Evolutionary conservation across 352 stramenopile species (phyloP), one percentile per base, ranked within the genome.

Genomic region (Blastocystis sp.): DNA sequence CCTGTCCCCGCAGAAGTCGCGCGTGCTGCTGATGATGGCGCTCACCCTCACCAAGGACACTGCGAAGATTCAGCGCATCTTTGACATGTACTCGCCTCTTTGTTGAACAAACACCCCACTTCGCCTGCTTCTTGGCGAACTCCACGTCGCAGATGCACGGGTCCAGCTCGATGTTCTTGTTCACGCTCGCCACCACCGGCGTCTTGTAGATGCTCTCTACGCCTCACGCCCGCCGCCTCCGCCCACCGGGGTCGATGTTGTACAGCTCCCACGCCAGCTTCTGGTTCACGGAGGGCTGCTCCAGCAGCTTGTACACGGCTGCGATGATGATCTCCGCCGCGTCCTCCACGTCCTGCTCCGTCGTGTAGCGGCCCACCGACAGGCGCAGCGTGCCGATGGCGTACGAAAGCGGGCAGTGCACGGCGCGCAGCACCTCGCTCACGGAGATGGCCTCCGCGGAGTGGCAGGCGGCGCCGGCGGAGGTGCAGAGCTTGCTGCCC

Each of bases 391-490:
- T 98, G 60, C 96, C 95, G 14, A 94, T 90, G 3, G 94, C 96
- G 88, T 93, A 97, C 70, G 94, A 91, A 0, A 90, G 84, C 5
- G 92, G 92, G 3, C 98, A 92, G 77, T 93, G 88, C 93, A 98
- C 98, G 40, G 95, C 95, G 64, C 92, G 84, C 11, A 99, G 92
- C 40, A 98, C 74, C 34, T 84, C 74, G 61, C 74, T 84, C 10
- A 84, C 48, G 0, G 74, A 70, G 38, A 84, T 84, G 38, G 52
- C 89, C 56, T 79, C 88, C 21, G 89, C 62, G 7, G 92, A 94
- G 91, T 98, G 95, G 90, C 95, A 98, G 0, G 95, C 94, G 38
- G 95, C 96, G 74, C 95, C 94, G 41, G 95, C 95, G 76, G 93
- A 97, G 41, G 93, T 95, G 43, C 78, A 79, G n/a, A 88, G 93